Evolutionary conservation across 345 rosid genomes (phyloP), one percentile per base, ranked within the genome.

Genomic region (Iberis pinnata): DNA sequence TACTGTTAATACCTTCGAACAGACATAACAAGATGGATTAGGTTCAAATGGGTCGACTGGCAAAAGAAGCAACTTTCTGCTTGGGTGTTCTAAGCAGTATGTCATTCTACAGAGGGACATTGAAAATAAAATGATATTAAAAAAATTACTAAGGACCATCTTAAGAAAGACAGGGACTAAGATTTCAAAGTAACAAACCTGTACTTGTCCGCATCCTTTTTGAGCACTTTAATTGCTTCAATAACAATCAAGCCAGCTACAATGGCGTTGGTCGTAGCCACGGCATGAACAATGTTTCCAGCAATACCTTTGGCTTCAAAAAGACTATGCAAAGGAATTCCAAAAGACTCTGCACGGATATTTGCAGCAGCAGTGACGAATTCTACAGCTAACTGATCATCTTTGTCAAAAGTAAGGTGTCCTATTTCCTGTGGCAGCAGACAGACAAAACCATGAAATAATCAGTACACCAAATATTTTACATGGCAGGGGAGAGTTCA

Each of bases 231-330:
- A 61, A 88, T 88, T 13, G 99, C 86, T 79, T 93, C 99, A 55
- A 93, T 86, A 46, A 93, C 99, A 51, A 93, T 88, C 70, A 93
- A 63, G 49, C 99, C 99, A 59, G 99, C 95, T 46, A 93, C 45
- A 60, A 83, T 49, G 58, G 99, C 99, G 68, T 93, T 93, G 54
- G 99, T 93, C 13, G 99, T 93, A 44, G 99, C 99, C 62, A 93
- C 87, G 12, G 97, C 99, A 70, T 93, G 99, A 38, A 93, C 97
- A 60, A 88, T 93, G 63, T 88, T 93, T 37, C 99, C 99, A 33
- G 99, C 99, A 43, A 93, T 88, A 55, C 99, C 99, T 76, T 93
- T 93, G 58, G 97, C 90, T 81, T 93, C 99, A 79, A 93, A 93
- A 73, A 93, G 90, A 75, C 99, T 86, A 58, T 83, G 95, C 64